A percentile compares a stretch with the other conserved stretches of the same genome.
Conservation (phyloP, 1,284 basidiomycete genomes). For the Melampsora abietis-canadensis region DNA sequence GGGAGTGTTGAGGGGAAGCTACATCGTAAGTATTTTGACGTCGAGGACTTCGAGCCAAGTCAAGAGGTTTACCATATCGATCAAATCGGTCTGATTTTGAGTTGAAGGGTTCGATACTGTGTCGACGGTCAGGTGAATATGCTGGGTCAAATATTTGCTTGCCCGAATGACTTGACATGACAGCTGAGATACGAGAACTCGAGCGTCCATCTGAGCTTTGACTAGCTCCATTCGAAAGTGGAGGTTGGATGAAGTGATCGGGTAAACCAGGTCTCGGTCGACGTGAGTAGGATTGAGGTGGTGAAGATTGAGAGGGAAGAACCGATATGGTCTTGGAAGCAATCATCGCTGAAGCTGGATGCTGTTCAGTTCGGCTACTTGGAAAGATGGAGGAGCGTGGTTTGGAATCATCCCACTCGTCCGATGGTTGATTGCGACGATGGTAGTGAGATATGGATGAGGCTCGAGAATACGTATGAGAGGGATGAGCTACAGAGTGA, state of each 20-base stretch:
- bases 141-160: too few species aligned
- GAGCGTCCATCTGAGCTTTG: neutral
- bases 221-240: neutral
- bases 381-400: neutral
- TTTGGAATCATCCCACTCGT: neutral
- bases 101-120: neutral
- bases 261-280: conserved; percentile 30
- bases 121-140: too few species aligned
- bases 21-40: too few species aligned
- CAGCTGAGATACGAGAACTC: neutral
- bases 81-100: neutral
- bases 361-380: too few species aligned
- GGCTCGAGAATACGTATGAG: neutral
- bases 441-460: neutral
- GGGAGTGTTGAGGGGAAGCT: too few species aligned
- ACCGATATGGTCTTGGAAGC: neutral
- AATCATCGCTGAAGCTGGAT: neutral
- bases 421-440: neutral
- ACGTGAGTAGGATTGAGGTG: conserved; percentile 26
- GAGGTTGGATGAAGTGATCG: conserved; percentile 26
- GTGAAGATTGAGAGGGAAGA: neutral
- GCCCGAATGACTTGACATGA: too few species aligned
- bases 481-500: too few species aligned
- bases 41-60: too few species aligned
- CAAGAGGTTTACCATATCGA: neutral